These are phyloP conservation scores for Alternaria longipes DNA, from an alignment of 2,329 filamentous ascomycete genomes.

Conservation along the genomic window DNA sequence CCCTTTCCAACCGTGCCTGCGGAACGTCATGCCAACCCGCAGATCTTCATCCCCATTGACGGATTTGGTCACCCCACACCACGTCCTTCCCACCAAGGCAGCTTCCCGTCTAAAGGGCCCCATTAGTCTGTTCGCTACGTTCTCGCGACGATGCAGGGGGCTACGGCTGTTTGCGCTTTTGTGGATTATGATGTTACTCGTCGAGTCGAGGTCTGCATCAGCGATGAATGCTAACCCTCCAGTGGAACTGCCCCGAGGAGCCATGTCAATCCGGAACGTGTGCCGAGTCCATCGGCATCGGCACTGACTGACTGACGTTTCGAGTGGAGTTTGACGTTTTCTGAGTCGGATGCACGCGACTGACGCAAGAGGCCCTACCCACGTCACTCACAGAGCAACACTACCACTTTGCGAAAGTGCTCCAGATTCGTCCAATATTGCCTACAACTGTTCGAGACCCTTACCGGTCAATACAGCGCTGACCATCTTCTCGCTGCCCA, in stretches of 20 bases:
- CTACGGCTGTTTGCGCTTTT: slow-evolving; percentile 5
- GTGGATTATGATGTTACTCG: slow-evolving; percentile 12
- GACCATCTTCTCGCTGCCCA: slow-evolving; percentile 3
- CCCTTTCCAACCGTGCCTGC: slow-evolving; percentile 7
- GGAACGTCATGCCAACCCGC: slow-evolving; percentile 24
- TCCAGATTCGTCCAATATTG: not conserved
- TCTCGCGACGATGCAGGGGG: not conserved
- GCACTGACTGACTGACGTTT: slow-evolving; percentile 4
- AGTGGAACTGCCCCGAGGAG: not conserved
- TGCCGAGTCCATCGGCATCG: slow-evolving; percentile 4
- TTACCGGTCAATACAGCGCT: slow-evolving; percentile 3
- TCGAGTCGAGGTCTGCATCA: not conserved
- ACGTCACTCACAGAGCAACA: not conserved
- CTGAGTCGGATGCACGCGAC: not conserved
- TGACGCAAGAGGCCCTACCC: slow-evolving; percentile 1
- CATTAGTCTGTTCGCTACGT: slow-evolving; percentile 1
- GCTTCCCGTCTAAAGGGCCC: not conserved
- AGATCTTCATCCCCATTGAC: slow-evolving; percentile 21
- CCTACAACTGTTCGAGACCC: not conserved
- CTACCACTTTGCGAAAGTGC: not conserved
- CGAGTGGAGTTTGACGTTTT: not conserved
- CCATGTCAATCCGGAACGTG: slow-evolving; percentile 1
- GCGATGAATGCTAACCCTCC: slow-evolving; percentile 6
- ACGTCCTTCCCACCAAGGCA: not conserved
- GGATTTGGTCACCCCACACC: slow-evolving; percentile 11